Percentiles rank a stretch among this genome's conserved stretches.
These are phyloP conservation scores for Pseudonectria buxi DNA, from an alignment of 2,329 filamentous ascomycete species.

Conservation along the genomic window DNA sequence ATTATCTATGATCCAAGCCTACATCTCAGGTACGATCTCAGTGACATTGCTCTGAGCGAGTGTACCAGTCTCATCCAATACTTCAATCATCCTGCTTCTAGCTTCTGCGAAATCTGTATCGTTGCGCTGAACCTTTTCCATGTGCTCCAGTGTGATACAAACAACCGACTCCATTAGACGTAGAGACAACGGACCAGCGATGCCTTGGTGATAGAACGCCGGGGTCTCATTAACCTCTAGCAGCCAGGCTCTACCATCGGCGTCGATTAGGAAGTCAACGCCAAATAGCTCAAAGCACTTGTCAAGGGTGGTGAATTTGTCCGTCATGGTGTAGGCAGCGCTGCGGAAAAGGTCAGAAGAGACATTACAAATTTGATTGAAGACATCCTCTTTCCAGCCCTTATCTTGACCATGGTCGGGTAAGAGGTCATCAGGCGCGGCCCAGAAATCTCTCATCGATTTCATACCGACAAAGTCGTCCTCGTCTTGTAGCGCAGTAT, in stretches of 20 bases:
- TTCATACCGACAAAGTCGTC: conserved; percentile 24
- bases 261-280: conserved; percentile 30
- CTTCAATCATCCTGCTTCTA: conserved; percentile 10
- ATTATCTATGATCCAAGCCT: too few relatives aligned
- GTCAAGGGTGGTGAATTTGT: conserved; percentile 30
- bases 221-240: conserved; percentile 34
- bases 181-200: conserved; percentile 26
- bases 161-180: conserved; percentile 31
- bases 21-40: conserved; percentile 12
- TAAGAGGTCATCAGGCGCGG: conserved; percentile 21
- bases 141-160: conserved; percentile 28
- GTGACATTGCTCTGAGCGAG: conserved; percentile 19
- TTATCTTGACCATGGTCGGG: conserved; percentile 8
- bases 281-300: conserved; percentile 33
- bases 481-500: conserved; percentile 30
- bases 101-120: neutral
- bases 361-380: conserved; percentile 28
- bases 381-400: conserved; percentile 26
- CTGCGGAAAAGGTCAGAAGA: conserved; percentile 28
- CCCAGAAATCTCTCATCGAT: conserved; percentile 32
- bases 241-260: conserved; percentile 25
- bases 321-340: conserved; percentile 31
- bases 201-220: conserved; percentile 29
- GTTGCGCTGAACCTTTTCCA: conserved; percentile 12
- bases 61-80: conserved; percentile 13